phyloP scores from a whole-genome alignment of 2,329 filamentous ascomycete species.

The Parastagonospora nodorum region DNA sequence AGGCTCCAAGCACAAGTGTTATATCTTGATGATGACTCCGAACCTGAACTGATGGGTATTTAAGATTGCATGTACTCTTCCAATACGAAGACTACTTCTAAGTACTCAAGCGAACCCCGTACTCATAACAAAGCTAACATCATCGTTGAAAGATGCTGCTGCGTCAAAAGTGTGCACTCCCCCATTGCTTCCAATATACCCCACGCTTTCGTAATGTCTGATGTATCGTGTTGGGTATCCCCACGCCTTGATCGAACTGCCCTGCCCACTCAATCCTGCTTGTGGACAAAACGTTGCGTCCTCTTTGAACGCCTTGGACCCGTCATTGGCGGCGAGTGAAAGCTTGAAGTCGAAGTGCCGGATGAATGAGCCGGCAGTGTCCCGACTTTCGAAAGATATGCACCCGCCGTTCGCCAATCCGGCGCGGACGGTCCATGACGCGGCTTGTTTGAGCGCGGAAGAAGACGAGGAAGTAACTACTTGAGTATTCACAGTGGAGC shows the following conservation, averaged over 20 bases:
- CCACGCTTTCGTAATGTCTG: slow-evolving; percentile 58
- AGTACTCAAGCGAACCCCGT: slow-evolving; percentile 11
- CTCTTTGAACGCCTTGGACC: slow-evolving; percentile 61
- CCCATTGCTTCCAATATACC: slow-evolving; percentile 59
- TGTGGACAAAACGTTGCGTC: slow-evolving; percentile 68
- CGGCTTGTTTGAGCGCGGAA: slow-evolving; percentile 56
- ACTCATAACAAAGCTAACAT: slow-evolving; percentile 54
- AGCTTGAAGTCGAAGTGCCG: slow-evolving; percentile 62
- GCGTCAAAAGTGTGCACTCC: slow-evolving; percentile 62
- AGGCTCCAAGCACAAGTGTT: too few species aligned
- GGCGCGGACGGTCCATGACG: slow-evolving; percentile 63
- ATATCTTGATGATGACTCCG: too few species aligned
- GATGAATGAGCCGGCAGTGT: slow-evolving; percentile 63
- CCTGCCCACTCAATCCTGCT: slow-evolving; percentile 57
- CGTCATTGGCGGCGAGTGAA: slow-evolving; percentile 57
- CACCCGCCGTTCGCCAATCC: slow-evolving; percentile 64
- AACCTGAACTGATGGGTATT: too few species aligned
- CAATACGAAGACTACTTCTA: not conserved
- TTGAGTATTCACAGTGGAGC: slow-evolving; percentile 59
- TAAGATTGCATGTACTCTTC: too few species aligned
- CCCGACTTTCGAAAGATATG: slow-evolving; percentile 65
- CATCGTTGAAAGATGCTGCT: slow-evolving; percentile 56
- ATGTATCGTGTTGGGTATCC: slow-evolving; percentile 64
- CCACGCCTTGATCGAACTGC: slow-evolving; percentile 62
- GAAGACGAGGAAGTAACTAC: slow-evolving; percentile 59